Base-by-base conservation (phyloP, 371 early-diverging fungal species). In the Funneliformis caledonium region DNA sequence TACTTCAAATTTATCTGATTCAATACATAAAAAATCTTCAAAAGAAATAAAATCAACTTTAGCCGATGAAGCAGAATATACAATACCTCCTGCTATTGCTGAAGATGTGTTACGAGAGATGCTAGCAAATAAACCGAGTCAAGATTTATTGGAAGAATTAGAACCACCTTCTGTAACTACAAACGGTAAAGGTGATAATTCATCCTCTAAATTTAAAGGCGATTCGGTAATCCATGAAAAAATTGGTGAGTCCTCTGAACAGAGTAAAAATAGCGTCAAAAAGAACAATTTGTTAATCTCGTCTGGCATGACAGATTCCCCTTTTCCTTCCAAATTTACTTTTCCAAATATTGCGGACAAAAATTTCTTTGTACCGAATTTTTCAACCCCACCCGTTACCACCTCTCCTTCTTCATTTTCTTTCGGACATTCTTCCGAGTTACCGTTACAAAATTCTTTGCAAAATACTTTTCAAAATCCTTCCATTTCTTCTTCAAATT, bases 271-370 rank as follows among this genome's bases (percentile, higher is more conserved):
- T 77, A 61, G 31, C 48, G 65, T 43, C 26, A 77, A 77, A 67
- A 77, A 77, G 52, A 77, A 77, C 50, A 77, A 77, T 77, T 65
- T 65, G 37, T 64, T 77, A 65, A 77, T 77, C 48, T 64, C 50
- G 16, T 77, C 65, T 77, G 48, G 50, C 48, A 69, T 43, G 64
- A 60, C 43, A 79, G 79, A 79, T 56, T 37, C 79, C 70, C 59
- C 50, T 70, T 79, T 79, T 19, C 79, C 79, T 52, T 70, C 79
- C 6, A 79, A 79, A 79, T 79, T 79, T 31, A 56, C 69, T 59
- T 79, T 79, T 56, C 79, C 79, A 22, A 79, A 79, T 79, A 79
- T 79, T 31, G 79, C 69, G 48, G 79, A 79, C n/a, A 79, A 79
- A 64, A 79, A 79, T 70, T 79, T 79, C 43, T 79, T 79, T 70